These are phyloP conservation scores for Nemania sp. DNA, from an alignment of 2,329 filamentous ascomycete genomes.

Conservation along the genomic window DNA sequence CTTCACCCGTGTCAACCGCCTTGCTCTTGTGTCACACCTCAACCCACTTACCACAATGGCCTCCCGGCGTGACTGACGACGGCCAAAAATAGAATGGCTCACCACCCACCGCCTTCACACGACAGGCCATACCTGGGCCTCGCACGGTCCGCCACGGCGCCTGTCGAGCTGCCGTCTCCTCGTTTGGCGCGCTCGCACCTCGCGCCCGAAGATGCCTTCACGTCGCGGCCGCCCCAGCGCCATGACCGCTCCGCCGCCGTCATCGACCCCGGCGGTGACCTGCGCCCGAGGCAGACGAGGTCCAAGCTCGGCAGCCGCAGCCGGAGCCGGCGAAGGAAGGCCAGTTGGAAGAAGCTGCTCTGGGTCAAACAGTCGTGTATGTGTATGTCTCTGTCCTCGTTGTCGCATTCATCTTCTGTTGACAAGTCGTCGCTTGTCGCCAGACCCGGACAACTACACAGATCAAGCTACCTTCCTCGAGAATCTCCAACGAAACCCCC, in stretches of 20 bases:
- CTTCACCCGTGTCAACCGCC: too few relatives aligned
- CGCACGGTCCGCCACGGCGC: constrained; percentile 48
- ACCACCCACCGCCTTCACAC: constrained; percentile 4
- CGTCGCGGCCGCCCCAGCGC: constrained; percentile 64
- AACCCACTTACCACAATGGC: neutral
- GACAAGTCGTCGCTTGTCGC: constrained; percentile 31
- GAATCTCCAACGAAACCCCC: constrained; percentile 90
- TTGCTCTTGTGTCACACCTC: neutral
- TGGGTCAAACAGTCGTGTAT: constrained; percentile 97
- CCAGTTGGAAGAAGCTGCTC: constrained; percentile 90
- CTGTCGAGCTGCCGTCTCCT: constrained; percentile 41
- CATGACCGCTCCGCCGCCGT: constrained; percentile 42
- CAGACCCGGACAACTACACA: constrained; percentile 98
- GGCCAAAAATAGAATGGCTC: constrained; percentile 10
- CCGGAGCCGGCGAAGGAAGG: constrained; percentile 69
- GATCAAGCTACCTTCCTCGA: constrained; percentile 96
- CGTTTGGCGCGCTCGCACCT: constrained; percentile 69
- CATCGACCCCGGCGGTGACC: constrained; percentile 42
- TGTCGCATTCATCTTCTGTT: neutral
- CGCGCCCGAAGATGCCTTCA: constrained; percentile 83
- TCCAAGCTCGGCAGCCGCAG: constrained; percentile 61
- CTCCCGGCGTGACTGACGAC: neutral
- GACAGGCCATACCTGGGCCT: constrained; percentile 32
- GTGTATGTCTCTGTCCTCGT: constrained; percentile 37
- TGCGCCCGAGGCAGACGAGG: constrained; percentile 46